phyloP scores from a whole-genome alignment of 805 yeast genomes.

The Ogataea pilisensis region DNA sequence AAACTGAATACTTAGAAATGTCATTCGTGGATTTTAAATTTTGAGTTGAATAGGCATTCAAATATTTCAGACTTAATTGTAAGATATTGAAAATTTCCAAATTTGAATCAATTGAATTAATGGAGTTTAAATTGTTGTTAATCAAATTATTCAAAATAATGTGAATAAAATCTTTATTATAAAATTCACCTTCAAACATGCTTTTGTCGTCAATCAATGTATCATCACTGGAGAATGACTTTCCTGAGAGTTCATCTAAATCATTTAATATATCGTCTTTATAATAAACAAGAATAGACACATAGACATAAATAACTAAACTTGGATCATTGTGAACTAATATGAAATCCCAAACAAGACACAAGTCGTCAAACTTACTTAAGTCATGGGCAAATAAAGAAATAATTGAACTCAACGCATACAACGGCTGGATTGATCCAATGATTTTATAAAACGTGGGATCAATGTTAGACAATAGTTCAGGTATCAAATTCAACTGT shows the following conservation, averaged over 20 bases:
- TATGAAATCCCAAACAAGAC: constrained; percentile 65
- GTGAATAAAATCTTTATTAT: constrained; percentile 26
- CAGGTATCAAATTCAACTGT: constrained; percentile 65
- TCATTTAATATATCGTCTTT: constrained; percentile 40
- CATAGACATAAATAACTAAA: constrained; percentile 57
- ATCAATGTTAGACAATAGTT: constrained; percentile 50
- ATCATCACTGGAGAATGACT: constrained; percentile 25
- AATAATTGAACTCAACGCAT: constrained; percentile 70
- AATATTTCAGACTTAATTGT: constrained; percentile 15
- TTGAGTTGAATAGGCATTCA: constrained; percentile 9
- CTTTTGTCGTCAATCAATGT: constrained; percentile 17
- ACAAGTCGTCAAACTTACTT: constrained; percentile 42
- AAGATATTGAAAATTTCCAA: constrained; percentile 25
- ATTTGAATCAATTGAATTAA: constrained; percentile 19
- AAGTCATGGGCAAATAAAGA: constrained; percentile 78
- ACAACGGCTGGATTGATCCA: constrained; percentile 48
- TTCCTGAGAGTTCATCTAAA: constrained; percentile 28
- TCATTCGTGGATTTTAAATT: constrained; percentile 1
- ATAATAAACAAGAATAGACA: constrained; percentile 44
- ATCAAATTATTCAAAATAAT: constrained; percentile 26
- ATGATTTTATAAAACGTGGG: constrained; percentile 37
- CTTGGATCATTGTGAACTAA: constrained; percentile 53
- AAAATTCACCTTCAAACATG: constrained; percentile 11
- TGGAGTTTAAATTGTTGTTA: constrained; percentile 21
- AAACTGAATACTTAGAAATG: constrained; percentile 20